These are phyloP conservation scores for Allium cepa DNA, from an alignment of 106 monocot genomes.

Conservation along the genomic window DNA sequence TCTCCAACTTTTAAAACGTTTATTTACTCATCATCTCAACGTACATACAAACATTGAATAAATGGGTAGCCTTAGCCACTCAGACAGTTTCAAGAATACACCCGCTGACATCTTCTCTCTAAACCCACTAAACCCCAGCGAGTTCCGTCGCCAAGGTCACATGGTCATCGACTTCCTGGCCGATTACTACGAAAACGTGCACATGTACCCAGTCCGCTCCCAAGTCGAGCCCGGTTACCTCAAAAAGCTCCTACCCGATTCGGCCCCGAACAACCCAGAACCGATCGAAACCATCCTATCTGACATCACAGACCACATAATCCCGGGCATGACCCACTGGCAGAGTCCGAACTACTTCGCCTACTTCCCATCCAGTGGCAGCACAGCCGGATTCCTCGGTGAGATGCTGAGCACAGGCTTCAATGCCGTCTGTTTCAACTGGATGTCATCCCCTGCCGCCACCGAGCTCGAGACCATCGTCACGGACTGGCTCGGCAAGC, in stretches of 20 bases:
- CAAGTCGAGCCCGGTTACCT: constrained; percentile 22
- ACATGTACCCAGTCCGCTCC: constrained; percentile 7
- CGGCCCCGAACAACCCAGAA: constrained; percentile 11
- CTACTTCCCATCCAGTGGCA: constrained; percentile 30
- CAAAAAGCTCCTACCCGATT: constrained; percentile 6
- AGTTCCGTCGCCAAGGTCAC: constrained; percentile 14
- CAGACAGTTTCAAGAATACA: not conserved
- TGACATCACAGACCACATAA: constrained; percentile 11
- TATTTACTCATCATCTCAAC: too few species aligned
- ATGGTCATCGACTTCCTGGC: constrained; percentile 17
- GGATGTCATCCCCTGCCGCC: constrained; percentile 43
- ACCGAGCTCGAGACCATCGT: constrained; percentile 43
- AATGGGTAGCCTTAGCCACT: not conserved
- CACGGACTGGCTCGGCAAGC: constrained; percentile 37
- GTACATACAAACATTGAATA: not conserved
- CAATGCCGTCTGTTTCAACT: constrained; percentile 37
- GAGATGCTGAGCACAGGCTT: constrained; percentile 37
- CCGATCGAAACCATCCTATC: constrained; percentile 6
- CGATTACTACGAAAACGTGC: constrained; percentile 13
- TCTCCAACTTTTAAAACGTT: too few species aligned
- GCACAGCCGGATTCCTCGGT: constrained; percentile 29
- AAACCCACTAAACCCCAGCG: constrained; percentile 15
- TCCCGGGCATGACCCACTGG: constrained; percentile 54
- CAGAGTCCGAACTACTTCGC: constrained; percentile 47
- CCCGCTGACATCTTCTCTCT: not conserved